Evolutionary conservation across 2,329 filamentous ascomycete species (phyloP).

Genomic region (Rhynchosporium graminicola): DNA sequence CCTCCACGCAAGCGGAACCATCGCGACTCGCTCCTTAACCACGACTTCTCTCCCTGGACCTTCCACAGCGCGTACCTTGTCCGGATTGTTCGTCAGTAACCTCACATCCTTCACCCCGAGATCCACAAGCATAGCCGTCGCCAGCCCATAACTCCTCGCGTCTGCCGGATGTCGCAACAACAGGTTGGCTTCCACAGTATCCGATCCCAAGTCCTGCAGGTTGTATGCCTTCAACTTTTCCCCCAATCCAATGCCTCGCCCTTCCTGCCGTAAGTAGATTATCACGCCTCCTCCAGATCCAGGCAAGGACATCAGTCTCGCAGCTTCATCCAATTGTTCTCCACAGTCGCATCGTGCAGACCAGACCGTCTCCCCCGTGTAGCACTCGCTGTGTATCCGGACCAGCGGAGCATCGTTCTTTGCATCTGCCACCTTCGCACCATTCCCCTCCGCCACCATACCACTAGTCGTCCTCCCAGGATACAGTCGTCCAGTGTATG

Average conservation of each 20-base stretch:
- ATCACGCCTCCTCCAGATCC: slow-evolving; percentile 78
- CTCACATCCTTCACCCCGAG: slow-evolving; percentile 77
- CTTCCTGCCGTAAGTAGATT: slow-evolving; percentile 93
- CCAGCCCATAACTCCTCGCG: slow-evolving; percentile 91
- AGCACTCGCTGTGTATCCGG: slow-evolving; percentile 96
- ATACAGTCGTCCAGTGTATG: slow-evolving; percentile 84
- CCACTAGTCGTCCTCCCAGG: slow-evolving; percentile 69
- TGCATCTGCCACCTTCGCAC: background rate
- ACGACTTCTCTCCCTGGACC: slow-evolving; percentile 85
- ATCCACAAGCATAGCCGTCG: slow-evolving; percentile 90
- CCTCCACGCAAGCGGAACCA: slow-evolving; percentile 94
- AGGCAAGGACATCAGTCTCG: slow-evolving; percentile 82
- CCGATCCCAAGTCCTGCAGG: slow-evolving; percentile 92
- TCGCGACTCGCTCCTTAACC: slow-evolving; percentile 87
- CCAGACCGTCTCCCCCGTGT: slow-evolving; percentile 98
- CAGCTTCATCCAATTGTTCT: slow-evolving; percentile 95
- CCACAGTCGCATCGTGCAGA: slow-evolving; percentile 97
- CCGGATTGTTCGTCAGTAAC: slow-evolving; percentile 93
- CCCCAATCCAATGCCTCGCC: slow-evolving; percentile 88
- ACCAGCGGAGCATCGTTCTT: slow-evolving; percentile 63
- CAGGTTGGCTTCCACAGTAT: slow-evolving; percentile 95
- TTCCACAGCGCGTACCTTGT: slow-evolving; percentile 93
- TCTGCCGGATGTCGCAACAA: slow-evolving; percentile 90
- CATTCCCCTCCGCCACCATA: slow-evolving; percentile 9
- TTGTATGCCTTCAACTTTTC: slow-evolving; percentile 99